Conservation (phyloP, 176 grass and related monocot species). For the Hordeum marinum region DNA sequence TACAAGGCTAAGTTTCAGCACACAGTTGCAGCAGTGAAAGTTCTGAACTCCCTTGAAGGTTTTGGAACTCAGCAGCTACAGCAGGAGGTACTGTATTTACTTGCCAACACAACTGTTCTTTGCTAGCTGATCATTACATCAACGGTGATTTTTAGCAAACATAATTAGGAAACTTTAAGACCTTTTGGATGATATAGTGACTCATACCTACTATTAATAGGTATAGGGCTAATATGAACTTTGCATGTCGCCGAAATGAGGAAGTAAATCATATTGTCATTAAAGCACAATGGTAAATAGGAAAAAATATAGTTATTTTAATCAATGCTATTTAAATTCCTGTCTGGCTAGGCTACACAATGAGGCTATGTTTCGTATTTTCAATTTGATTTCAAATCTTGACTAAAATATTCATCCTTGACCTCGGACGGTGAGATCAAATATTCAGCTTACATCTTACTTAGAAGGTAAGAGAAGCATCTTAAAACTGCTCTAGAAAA, state of each 20-base stretch:
- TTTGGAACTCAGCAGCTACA: slow-evolving; percentile 63
- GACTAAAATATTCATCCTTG: no score
- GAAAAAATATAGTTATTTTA: neutral
- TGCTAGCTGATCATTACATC: neutral
- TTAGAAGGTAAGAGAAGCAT: no score
- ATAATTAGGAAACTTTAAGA: neutral
- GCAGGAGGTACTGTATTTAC: slow-evolving; percentile 64
- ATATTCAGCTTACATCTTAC: no score
- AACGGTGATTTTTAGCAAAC: neutral
- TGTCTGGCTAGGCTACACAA: neutral
- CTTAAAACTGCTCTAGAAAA: no score
- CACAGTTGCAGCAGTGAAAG: slow-evolving; percentile 73
- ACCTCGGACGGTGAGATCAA: no score
- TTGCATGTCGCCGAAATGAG: neutral
- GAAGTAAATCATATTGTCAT: neutral
- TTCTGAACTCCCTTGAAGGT: slow-evolving; percentile 65
- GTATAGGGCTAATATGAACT: neutral
- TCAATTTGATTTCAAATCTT: neutral
- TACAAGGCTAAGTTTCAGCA: slow-evolving; percentile 83
- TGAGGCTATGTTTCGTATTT: neutral
- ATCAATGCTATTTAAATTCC: neutral
- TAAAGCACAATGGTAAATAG: neutral
- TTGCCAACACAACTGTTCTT: neutral
- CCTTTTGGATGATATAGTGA: neutral
- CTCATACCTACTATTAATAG: neutral